Base-by-base conservation (phyloP, 257 asterid genomes). In the Lycium barbarum region DNA sequence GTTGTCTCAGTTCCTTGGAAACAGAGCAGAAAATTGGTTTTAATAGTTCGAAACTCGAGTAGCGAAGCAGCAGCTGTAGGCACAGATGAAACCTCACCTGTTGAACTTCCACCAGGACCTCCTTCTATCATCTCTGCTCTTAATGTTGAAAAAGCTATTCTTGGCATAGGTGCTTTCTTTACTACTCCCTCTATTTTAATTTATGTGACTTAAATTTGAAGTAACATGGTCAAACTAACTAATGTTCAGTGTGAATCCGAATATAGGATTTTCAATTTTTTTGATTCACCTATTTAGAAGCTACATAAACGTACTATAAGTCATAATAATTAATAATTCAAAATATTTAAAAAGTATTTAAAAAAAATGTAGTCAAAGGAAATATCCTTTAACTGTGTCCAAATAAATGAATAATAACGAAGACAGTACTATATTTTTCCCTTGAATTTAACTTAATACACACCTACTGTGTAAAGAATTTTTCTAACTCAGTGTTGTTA, bases 91-190 rank as follows among this genome's bases (percentile, higher is more conserved):
- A 6, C 83, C 9, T 68, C 76, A 36, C 18, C 76, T 3, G 86
- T 85, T 40, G 93, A 92, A 66, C 84, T 90, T 68, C 87, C 89
- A 1, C 66, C 88, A 65, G 94, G 87, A 22, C 88, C 92, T 17
- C 90, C 94, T 1, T 95, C 98, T 40, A 78, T 95, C 35, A 93
- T 95, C 74, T 95, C 98, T 22, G 88, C 95, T 74, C 93, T 92
- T 9, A 95, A 93, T 53, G 97, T 91, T 72, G 98, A 95, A 63
- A 95, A 92, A 83, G 96, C 96, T 84, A 85, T 95, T 63, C 97
- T 97, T 5, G 98, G 98, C 76, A 87, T 95, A 54, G 97, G 97
- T 94, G 84, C 13, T 38, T 55, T 12, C 14, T 33, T 15, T 67
- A 20, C 49, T 84, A 59, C 9, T 0, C 33, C 1, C 15, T 53